Evolutionary conservation across 2,329 filamentous ascomycete genomes (phyloP), one percentile per base, ranked within the genome.

Genomic region (Phyllosticta capitalensis): DNA sequence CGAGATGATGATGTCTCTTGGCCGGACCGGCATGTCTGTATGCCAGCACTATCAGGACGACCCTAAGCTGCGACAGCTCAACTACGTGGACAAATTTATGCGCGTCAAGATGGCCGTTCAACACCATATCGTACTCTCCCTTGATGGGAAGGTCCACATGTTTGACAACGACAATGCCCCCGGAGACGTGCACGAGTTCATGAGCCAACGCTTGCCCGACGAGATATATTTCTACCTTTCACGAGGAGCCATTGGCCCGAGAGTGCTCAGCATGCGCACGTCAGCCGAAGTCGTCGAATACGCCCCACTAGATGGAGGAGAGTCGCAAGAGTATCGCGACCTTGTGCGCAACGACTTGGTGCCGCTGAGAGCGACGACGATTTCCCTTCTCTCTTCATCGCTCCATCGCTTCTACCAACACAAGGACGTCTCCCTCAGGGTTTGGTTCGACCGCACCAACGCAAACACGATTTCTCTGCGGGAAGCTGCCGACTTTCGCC

Each of bases 141-240:
- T 84, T 58, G 83, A 83, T n/a, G 94, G 94, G 49, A 85, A 87
- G 67, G 82, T 96, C 55, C 82, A 83, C 61, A 87, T 91, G 17
- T 80, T 90, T 66, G 86, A 92, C 66, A 82, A 80, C 58, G 87
- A 89, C 7, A 80, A 84, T 58, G 82, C 91, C 20, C 92, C 94
- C 1, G 82, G 82, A 52, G 92, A 97, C 69, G 86, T 94, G 64
- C 89, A 95, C 69, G 87, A 92, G 68, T 92, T 96, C 69, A 83
- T 96, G 63, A 91, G 91, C n/a, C 83, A 95, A 61, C 88, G 92
- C 61, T 79, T 99, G 5, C 91, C 94, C 0, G 85, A 91, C 49
- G 94, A 99, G 73, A 79, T 97, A 19, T 92, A 92, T 71, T 88
- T 90, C 72, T 97, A 97, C 71, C 80, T 96, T 55, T 91, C 90